Evolutionary conservation across 163 green algal species (phyloP).

Genomic region (Chloromonas sp.): DNA sequence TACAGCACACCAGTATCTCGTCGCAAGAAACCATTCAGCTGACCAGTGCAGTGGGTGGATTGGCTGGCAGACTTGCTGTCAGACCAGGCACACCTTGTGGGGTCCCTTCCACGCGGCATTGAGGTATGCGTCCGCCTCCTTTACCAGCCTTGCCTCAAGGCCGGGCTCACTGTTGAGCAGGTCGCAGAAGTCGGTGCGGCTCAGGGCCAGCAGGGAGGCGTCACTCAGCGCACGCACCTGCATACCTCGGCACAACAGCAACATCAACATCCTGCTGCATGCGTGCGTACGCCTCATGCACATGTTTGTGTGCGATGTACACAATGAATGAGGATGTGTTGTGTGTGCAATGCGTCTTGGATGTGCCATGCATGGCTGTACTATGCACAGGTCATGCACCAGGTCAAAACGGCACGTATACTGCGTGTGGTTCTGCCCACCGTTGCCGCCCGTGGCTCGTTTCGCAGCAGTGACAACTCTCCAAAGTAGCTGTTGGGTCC

Average conservation of each 20-base stretch:
- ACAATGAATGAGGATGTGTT: too few species aligned
- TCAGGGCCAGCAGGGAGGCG: conserved; percentile 42
- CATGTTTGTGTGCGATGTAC: too few species aligned
- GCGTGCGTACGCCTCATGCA: not conserved
- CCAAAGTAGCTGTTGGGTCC: conserved; percentile 76
- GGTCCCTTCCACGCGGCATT: not conserved
- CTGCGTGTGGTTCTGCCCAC: conserved; percentile 25
- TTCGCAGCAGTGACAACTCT: conserved; percentile 76
- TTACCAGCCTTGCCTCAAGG: conserved; percentile 9
- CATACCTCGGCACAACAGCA: not conserved
- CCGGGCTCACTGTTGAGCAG: conserved; percentile 26
- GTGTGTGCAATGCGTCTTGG: too few species aligned
- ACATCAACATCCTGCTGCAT: not conserved
- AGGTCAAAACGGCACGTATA: too few species aligned
- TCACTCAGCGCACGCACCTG: conserved; percentile 29
- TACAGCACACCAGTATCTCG: too few species aligned
- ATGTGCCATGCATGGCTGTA: too few species aligned
- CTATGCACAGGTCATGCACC: too few species aligned
- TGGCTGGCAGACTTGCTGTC: too few species aligned
- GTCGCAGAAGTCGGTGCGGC: conserved; percentile 45
- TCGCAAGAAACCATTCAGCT: too few species aligned
- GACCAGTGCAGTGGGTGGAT: too few species aligned
- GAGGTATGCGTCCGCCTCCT: conserved; percentile 31
- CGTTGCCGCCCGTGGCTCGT: conserved; percentile 68
- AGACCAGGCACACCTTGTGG: not conserved